Evolutionary conservation across 1,284 basidiomycete genomes (phyloP).

Genomic region (Phlebopus sp.): DNA sequence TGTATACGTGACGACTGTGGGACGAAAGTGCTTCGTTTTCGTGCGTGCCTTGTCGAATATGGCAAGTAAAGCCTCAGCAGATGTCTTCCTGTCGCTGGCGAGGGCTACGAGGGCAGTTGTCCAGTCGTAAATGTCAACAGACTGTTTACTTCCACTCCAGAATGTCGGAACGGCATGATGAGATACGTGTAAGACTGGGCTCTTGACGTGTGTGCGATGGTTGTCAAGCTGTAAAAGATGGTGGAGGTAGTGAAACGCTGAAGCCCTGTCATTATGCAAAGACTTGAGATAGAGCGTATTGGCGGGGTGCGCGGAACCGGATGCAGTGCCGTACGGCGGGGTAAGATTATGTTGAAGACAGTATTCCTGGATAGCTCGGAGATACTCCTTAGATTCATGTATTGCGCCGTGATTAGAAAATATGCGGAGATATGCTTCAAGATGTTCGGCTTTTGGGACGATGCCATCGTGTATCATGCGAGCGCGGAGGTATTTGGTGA

Average conservation of each 20-base stretch:
- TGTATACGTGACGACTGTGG: conserved; percentile 45
- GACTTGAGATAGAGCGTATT: conserved; percentile 35
- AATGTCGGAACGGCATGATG: background rate
- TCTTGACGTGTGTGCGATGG: background rate
- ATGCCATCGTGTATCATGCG: conserved; percentile 42
- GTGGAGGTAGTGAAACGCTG: conserved; percentile 49
- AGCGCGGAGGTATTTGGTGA: conserved; percentile 45
- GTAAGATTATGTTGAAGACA: conserved; percentile 19
- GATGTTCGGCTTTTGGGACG: conserved; percentile 40
- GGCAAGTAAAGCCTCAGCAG: conserved; percentile 34
- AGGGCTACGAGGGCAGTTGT: conserved; percentile 34
- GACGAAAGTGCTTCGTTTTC: conserved; percentile 27
- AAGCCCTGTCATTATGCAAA: conserved; percentile 35
- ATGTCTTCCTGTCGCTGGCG: conserved; percentile 27
- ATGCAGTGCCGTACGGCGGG: conserved; percentile 23
- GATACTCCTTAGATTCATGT: conserved; percentile 39
- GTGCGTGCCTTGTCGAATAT: conserved; percentile 35
- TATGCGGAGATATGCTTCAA: conserved; percentile 45
- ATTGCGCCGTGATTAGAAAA: conserved; percentile 44
- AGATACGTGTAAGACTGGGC: background rate
- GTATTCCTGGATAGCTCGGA: conserved; percentile 35
- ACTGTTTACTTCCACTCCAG: conserved; percentile 15
- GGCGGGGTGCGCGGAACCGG: conserved; percentile 32
- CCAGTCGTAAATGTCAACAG: conserved; percentile 34
- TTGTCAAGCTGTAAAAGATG: conserved; percentile 25